Conservation (phyloP, 2,329 filamentous ascomycete species). For the Coniochaeta sp. region DNA sequence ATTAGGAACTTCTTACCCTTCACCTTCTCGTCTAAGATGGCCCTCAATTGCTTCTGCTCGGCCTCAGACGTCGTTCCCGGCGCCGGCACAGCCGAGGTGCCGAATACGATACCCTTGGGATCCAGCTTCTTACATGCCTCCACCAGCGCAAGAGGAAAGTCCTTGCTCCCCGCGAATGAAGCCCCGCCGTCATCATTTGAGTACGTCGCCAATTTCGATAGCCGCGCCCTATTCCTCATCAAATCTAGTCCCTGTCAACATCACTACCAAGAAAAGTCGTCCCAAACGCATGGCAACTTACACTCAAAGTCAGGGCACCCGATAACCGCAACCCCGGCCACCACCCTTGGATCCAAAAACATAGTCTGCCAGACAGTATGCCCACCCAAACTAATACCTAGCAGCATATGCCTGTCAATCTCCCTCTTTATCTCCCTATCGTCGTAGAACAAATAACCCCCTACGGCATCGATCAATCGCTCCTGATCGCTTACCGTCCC, state of each 20-base stretch:
- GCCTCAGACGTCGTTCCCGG: slow-evolving; percentile 7
- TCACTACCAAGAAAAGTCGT: too few species aligned
- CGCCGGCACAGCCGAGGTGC: slow-evolving; percentile 24
- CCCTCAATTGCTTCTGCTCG: slow-evolving; percentile 34
- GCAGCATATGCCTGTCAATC: slow-evolving; percentile 60
- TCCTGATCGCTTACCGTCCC: slow-evolving; percentile 68
- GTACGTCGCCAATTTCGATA: slow-evolving; percentile 58
- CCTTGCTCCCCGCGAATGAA: slow-evolving; percentile 65
- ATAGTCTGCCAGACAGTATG: slow-evolving; percentile 82
- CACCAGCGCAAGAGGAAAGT: slow-evolving; percentile 67
- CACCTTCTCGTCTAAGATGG: slow-evolving; percentile 39
- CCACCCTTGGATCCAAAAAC: slow-evolving; percentile 72
- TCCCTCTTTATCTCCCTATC: slow-evolving; percentile 19
- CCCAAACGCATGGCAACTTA: too few species aligned
- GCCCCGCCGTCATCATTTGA: slow-evolving; percentile 45
- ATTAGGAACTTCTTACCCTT: slow-evolving; percentile 57
- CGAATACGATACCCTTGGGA: slow-evolving; percentile 67
- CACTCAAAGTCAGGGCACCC: slow-evolving; percentile 79
- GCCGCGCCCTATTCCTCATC: slow-evolving; percentile 69
- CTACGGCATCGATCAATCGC: slow-evolving; percentile 68
- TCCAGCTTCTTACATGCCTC: slow-evolving; percentile 58
- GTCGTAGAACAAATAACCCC: slow-evolving; percentile 62
- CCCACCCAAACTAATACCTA: slow-evolving; percentile 81
- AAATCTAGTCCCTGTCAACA: too few species aligned
- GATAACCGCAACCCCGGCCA: slow-evolving; percentile 71